Evolutionary conservation across 73 alveolate genomes (phyloP).

Genomic region (Paramecium caudatum): DNA sequence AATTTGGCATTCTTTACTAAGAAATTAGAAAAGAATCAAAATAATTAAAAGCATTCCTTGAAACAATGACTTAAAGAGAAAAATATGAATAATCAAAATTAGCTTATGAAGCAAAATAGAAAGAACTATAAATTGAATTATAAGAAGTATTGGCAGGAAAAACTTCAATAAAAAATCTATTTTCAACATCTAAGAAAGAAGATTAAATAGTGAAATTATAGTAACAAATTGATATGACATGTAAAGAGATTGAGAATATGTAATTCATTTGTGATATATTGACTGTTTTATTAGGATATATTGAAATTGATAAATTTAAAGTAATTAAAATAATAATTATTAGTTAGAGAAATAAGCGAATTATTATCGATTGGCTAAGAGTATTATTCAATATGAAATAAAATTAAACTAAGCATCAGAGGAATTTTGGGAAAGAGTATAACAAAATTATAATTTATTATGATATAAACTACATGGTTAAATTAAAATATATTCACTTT

Average conservation of each 20-base stretch:
- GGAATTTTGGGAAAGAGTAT: conserved; percentile 52
- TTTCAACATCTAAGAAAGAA: conserved; percentile 16
- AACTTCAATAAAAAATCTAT: background rate
- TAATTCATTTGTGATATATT: conserved; percentile 66
- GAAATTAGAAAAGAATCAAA: conserved; percentile 57
- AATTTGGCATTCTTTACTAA: background rate
- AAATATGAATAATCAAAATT: conserved; percentile 36
- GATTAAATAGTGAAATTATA: conserved; percentile 25
- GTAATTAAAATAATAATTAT: background rate
- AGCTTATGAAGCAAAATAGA: background rate
- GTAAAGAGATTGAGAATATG: conserved; percentile 58
- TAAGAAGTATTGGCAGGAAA: conserved; percentile 67
- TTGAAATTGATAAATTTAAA: conserved; percentile 73
- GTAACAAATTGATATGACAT: background rate
- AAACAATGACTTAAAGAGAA: background rate
- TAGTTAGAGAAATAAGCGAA: background rate
- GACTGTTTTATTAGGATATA: conserved; percentile 64
- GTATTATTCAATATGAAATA: conserved; percentile 1
- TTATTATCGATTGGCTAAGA: background rate
- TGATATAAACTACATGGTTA: conserved; percentile 21
- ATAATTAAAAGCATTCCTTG: conserved; percentile 44
- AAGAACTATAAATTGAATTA: conserved; percentile 49
- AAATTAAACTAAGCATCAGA: background rate
- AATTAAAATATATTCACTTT: conserved; percentile 9
- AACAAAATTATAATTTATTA: conserved; percentile 22